A percentile compares a stretch with the other conserved stretches of the same genome.
These are phyloP conservation scores for Thelonectria discophora DNA, from an alignment of 2,329 filamentous ascomycete species.

Conservation along the genomic window DNA sequence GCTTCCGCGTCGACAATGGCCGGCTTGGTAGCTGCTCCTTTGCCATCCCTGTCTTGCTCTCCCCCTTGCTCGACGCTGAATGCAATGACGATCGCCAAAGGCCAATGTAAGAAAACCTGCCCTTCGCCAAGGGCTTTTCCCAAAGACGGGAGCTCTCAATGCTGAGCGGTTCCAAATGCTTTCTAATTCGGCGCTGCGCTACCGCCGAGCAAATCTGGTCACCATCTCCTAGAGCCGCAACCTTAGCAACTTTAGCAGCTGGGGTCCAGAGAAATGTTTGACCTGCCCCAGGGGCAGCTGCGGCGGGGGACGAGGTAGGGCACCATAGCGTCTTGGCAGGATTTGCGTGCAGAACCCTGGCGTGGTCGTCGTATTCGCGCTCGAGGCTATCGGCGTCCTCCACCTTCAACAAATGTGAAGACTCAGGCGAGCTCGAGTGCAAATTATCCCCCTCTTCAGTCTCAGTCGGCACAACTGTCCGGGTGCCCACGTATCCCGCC, in stretches of 20 bases:
- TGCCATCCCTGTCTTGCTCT: slow-evolving; percentile 22
- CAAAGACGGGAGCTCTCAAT: slow-evolving; percentile 38
- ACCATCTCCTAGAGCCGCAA: slow-evolving; percentile 18
- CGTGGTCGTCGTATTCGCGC: slow-evolving; percentile 45
- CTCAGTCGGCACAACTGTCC: slow-evolving; percentile 8
- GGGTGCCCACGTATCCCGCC: slow-evolving; percentile 15
- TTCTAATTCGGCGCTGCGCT: slow-evolving; percentile 18
- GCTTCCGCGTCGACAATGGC: slow-evolving; percentile 58
- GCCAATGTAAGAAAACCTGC: slow-evolving; percentile 17
- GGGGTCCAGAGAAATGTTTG: slow-evolving; percentile 38
- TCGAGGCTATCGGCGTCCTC: slow-evolving; percentile 62
- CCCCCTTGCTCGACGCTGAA: slow-evolving; percentile 3
- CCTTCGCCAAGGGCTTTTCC: slow-evolving; percentile 26
- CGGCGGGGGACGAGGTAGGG: slow-evolving; percentile 28
- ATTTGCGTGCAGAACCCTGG: slow-evolving; percentile 23
- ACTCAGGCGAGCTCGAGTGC: slow-evolving; percentile 41
- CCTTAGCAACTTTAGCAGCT: slow-evolving; percentile 25
- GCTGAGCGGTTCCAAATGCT: slow-evolving; percentile 27
- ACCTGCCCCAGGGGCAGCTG: slow-evolving; percentile 19
- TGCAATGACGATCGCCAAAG: slow-evolving; percentile 34
- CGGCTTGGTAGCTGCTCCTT: slow-evolving; percentile 44
- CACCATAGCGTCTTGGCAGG: slow-evolving; percentile 34
- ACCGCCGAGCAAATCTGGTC: slow-evolving; percentile 18
- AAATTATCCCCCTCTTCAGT: slow-evolving; percentile 45
- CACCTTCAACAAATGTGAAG: slow-evolving; percentile 53